These are phyloP conservation scores for Russula olivacea DNA, from an alignment of 768 basidiomycete species.

Conservation along the genomic window DNA sequence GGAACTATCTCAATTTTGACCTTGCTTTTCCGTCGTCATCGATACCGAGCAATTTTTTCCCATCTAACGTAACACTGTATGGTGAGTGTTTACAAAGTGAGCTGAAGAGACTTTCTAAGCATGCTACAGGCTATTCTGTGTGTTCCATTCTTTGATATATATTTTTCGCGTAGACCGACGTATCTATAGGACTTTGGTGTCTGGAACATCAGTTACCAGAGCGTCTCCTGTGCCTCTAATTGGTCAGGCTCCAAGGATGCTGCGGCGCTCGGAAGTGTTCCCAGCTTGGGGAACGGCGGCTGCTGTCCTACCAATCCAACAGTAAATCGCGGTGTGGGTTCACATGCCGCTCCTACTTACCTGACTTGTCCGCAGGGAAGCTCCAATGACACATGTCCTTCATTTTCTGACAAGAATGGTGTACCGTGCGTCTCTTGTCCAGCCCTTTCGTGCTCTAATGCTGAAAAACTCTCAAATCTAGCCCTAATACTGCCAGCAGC, in stretches of 20 bases:
- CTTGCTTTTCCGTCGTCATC: conserved; percentile 67
- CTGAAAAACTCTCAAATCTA: conserved; percentile 16
- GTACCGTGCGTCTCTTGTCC: conserved; percentile 46
- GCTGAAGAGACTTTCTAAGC: background rate
- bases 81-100: conserved; percentile 35
- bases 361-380: conserved; percentile 16
- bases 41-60: conserved; percentile 69
- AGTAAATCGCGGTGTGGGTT: conserved; percentile 33
- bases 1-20: conserved; percentile 73
- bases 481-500: conserved; percentile 32
- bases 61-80: conserved; percentile 60
- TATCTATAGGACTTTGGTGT: conserved; percentile 69
- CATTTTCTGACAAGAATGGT: conserved; percentile 62
- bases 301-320: conserved; percentile 72
- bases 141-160: conserved; percentile 18
- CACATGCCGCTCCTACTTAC: background rate
- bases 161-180: background rate
- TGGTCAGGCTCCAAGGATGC: conserved; percentile 60
- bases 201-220: conserved; percentile 74
- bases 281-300: conserved; percentile 47
- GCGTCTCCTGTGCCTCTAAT: conserved; percentile 49
- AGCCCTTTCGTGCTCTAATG: conserved; percentile 5
- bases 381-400: conserved; percentile 49
- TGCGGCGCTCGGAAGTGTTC: conserved; percentile 63
- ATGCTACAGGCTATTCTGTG: conserved; percentile 37